These are phyloP conservation scores for Grifola frondosa DNA, from an alignment of 1,284 basidiomycete genomes.

Conservation along the genomic window DNA sequence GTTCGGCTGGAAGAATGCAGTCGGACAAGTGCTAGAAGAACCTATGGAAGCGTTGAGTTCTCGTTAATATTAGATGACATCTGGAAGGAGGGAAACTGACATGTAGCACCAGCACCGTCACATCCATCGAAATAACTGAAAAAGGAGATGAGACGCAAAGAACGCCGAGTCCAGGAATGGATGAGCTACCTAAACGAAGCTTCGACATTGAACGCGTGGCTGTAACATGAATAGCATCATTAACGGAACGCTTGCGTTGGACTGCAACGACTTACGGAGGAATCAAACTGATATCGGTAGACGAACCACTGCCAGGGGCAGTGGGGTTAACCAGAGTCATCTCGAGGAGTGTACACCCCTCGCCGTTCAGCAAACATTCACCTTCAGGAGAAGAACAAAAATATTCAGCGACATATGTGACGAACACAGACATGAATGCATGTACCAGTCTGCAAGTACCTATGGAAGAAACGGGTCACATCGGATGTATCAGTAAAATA, in stretches of 20 bases:
- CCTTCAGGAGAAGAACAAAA: constrained; percentile 8
- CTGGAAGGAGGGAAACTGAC: too few species aligned
- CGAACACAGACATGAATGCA: not conserved
- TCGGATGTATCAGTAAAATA: not conserved
- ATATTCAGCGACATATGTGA: not conserved
- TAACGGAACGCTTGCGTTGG: not conserved
- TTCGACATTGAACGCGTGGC: constrained; percentile 31
- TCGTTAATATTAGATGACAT: too few species aligned
- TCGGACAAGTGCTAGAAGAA: constrained; percentile 26
- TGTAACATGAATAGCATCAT: constrained; percentile 4
- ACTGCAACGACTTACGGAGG: constrained; percentile 32
- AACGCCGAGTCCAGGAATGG: not conserved
- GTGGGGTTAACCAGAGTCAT: constrained; percentile 40
- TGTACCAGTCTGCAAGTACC: constrained; percentile 25
- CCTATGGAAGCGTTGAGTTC: too few species aligned
- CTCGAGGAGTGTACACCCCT: constrained; percentile 40
- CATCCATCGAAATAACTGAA: constrained; percentile 26
- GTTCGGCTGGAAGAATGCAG: constrained; percentile 37
- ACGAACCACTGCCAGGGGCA: constrained; percentile 38
- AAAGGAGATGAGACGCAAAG: not conserved
- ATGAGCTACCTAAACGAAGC: constrained; percentile 25
- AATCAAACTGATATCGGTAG: constrained; percentile 42
- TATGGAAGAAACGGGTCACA: not conserved
- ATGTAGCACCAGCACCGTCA: constrained; percentile 30
- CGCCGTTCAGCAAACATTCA: constrained; percentile 39